Base-by-base conservation (phyloP, 176 grass and related monocot genomes). In the Musa troglodytarum region DNA sequence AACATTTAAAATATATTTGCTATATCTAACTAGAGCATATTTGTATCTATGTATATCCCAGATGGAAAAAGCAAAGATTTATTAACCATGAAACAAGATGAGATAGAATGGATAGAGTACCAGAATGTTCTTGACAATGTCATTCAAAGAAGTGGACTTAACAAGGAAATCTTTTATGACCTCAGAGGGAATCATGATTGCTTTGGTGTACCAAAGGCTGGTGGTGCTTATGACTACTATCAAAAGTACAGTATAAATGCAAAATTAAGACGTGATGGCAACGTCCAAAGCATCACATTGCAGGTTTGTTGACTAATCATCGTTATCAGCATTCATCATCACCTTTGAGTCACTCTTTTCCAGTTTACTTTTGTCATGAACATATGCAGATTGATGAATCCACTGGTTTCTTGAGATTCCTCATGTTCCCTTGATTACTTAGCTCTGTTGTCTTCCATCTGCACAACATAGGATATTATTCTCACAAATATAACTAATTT, bases 61-160 rank as follows among this genome's bases (percentile, higher is more conserved):
- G 94, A 98, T 89, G 94, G 94, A 1, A 98, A 98, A 69, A 98
- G 94, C 78, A 93, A 98, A 87, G 94, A 93, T 89, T 77, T 93
- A 15, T 69, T 91, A 73, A 93, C 88, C 21, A 98, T 93, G 95
- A 93, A 91, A 70, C 95, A 89, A 59, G 87, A 93, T 0, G 86
- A 98, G 76, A 50, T 67, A 9, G 95, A 98, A 43, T 98, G 95
- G 90, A 85, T 82, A 21, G 88, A 93, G 76, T 93, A 93, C 10
- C 64, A 80, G 81, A 86, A 68, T 70, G 81, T 74, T 0, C 77
- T 92, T 0, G 83, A 85, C 0, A 86, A 87, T 85, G 74, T 91
- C 50, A 76, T 93, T 73, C 65, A 72, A 77, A 86, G 54, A n/a
- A 98, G 94, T 81, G 72, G 83, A 67, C 90, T 98, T 76, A 77